phyloP scores from a whole-genome alignment of 306 rosid genomes.

The Ochetophila trinervis region DNA sequence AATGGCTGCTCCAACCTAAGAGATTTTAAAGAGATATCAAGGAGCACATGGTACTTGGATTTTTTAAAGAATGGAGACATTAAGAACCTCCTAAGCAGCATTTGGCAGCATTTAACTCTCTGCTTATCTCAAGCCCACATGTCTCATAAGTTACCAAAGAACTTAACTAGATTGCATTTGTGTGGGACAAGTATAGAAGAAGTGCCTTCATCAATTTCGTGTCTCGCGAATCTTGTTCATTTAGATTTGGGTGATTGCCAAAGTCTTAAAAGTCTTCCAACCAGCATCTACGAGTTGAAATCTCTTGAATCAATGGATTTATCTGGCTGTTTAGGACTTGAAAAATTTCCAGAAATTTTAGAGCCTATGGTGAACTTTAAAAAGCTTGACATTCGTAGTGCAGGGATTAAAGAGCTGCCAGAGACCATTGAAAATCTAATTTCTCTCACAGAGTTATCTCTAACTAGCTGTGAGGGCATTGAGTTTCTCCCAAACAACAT shows the following conservation, averaged over 20 bases:
- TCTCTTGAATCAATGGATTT: neutral
- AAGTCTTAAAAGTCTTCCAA: neutral
- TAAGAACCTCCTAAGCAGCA: no score
- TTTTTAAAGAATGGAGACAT: no score
- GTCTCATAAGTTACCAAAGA: neutral
- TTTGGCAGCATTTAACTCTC: no score
- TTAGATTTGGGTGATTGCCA: rapidly evolving
- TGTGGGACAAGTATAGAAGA: neutral
- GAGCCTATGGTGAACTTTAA: neutral
- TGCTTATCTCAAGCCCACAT: no score
- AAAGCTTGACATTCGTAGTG: neutral
- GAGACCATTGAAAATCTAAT: neutral
- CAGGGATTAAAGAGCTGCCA: constrained; percentile 6
- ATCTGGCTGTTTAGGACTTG: neutral
- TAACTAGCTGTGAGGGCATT: no score
- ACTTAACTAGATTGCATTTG: neutral
- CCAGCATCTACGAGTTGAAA: neutral
- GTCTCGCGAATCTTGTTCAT: neutral
- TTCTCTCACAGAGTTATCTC: neutral
- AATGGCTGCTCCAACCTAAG: neutral
- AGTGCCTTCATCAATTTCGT: constrained; percentile 12
- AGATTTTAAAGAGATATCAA: neutral
- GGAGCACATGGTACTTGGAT: no score
- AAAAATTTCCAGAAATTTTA: constrained; percentile 9
- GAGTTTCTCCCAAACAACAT: no score